Conservation (phyloP, 768 basidiomycete species). For the Cystofilobasidium macerans region DNA sequence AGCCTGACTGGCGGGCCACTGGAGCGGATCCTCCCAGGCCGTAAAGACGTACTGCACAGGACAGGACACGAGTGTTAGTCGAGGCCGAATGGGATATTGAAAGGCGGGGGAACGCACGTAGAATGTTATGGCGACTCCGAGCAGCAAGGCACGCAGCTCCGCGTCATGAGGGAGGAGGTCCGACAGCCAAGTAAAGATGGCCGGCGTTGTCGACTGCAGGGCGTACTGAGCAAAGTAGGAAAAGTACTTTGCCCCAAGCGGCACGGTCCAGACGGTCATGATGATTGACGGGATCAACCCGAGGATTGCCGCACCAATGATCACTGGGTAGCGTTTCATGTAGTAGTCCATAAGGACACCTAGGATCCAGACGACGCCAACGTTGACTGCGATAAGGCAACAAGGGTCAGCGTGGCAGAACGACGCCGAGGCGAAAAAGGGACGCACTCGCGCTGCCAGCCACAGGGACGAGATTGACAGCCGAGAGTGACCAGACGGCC, state of each 20-base stretch:
- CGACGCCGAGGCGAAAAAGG: too few relatives aligned
- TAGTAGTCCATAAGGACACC: constrained; percentile 31
- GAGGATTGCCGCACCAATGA: constrained; percentile 29
- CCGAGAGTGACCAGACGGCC: constrained; percentile 1
- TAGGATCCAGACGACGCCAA: constrained; percentile 32
- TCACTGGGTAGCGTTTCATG: constrained; percentile 32
- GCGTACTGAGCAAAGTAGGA: constrained; percentile 32
- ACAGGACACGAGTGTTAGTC: too few relatives aligned
- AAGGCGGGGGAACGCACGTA: constrained; percentile 16
- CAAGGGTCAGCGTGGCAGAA: not conserved
- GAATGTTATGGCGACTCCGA: constrained; percentile 32
- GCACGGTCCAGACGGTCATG: constrained; percentile 34
- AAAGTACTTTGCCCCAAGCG: constrained; percentile 33
- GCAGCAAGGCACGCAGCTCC: constrained; percentile 33
- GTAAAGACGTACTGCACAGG: constrained; percentile 29
- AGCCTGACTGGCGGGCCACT: constrained; percentile 33
- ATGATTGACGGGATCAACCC: constrained; percentile 30
- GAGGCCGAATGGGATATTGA: too few relatives aligned
- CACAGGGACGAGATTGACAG: not conserved
- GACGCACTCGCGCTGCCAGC: not conserved
- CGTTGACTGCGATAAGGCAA: constrained; percentile 19
- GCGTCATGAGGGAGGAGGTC: constrained; percentile 35
- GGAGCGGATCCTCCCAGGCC: constrained; percentile 33
- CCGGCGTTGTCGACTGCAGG: constrained; percentile 32
- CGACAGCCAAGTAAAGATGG: constrained; percentile 34